A percentile compares a stretch with the other conserved stretches of the same genome.
Conservation (phyloP, 208 protist species). For the Endotrypanum monterogeii region DNA sequence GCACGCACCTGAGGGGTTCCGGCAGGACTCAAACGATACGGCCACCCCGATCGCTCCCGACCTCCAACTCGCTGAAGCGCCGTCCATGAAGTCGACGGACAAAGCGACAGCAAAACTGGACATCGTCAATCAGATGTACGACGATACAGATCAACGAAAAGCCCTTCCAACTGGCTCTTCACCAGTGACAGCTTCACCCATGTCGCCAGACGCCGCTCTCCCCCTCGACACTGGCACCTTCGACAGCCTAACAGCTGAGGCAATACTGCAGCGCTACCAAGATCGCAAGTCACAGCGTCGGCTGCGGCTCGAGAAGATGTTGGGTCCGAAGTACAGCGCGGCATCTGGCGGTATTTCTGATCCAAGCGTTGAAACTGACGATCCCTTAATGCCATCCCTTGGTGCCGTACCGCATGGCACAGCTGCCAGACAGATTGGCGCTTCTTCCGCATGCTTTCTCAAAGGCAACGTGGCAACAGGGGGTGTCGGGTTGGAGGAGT, state of each 20-base stretch:
- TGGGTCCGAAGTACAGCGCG: conserved; percentile 6
- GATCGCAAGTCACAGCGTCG: conserved; percentile 39
- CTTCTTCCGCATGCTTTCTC: not conserved
- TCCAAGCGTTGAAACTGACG: not conserved
- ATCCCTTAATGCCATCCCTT: conserved; percentile 1
- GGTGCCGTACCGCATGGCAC: not conserved
- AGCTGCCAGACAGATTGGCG: not conserved
- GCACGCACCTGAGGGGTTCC: not conserved
- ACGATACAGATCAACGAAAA: conserved; percentile 16
- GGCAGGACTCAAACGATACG: not conserved
- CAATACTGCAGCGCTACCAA: conserved; percentile 33
- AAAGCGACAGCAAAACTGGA: conserved; percentile 26
- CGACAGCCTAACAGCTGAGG: conserved; percentile 26
- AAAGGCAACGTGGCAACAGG: not conserved
- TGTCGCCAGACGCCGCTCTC: not conserved
- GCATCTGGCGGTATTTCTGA: not conserved
- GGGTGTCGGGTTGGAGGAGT: not conserved
- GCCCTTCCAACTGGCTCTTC: not conserved
- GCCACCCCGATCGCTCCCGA: not conserved
- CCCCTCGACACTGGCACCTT: not conserved
- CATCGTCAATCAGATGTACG: conserved; percentile 15
- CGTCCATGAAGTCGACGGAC: not conserved
- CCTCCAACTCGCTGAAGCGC: not conserved
- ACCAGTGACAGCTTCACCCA: not conserved
- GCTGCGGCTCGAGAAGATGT: conserved; percentile 38